Conservation (phyloP, 345 rosid genomes). For the Kernera saxatilis region DNA sequence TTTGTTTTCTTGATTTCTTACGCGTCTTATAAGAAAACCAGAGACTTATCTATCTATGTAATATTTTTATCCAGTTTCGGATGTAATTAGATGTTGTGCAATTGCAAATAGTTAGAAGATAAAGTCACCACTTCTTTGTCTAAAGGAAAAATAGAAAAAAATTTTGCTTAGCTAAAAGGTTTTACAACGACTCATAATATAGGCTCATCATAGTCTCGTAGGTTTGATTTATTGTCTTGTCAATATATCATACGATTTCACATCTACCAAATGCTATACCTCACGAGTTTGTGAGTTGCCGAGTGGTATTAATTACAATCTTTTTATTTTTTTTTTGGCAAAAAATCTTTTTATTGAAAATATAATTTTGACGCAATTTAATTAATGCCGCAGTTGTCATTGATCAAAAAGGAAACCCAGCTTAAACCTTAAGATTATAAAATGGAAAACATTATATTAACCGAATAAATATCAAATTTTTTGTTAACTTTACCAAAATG, state of each 20-base stretch:
- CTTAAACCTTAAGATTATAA: not conserved
- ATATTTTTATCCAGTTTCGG: not conserved
- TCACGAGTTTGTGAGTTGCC: not conserved
- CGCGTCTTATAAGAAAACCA: not conserved
- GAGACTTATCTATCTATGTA: not conserved
- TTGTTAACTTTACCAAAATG: not conserved
- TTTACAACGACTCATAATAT: not conserved
- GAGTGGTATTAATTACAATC: not conserved
- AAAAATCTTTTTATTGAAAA: not conserved
- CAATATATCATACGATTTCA: slow-evolving; percentile 5
- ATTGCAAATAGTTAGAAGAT: not conserved
- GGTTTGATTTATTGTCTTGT: slow-evolving; percentile 17
- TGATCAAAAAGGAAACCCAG: too few species aligned
- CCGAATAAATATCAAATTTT: not conserved
- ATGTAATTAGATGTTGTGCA: not conserved
- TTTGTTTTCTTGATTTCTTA: not conserved
- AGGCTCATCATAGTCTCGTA: not conserved
- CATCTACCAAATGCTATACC: not conserved
- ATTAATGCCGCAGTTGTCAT: too few species aligned
- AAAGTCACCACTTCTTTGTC: not conserved
- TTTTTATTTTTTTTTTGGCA: too few species aligned
- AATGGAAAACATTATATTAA: not conserved
- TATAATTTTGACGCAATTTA: not conserved
- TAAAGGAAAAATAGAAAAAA: not conserved
- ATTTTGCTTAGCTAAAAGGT: not conserved